A percentile compares a stretch with the other conserved stretches of the same genome.
These are phyloP conservation scores for Pyrenula massariospora DNA, from an alignment of 495 filamentous ascomycete species.

Conservation along the genomic window DNA sequence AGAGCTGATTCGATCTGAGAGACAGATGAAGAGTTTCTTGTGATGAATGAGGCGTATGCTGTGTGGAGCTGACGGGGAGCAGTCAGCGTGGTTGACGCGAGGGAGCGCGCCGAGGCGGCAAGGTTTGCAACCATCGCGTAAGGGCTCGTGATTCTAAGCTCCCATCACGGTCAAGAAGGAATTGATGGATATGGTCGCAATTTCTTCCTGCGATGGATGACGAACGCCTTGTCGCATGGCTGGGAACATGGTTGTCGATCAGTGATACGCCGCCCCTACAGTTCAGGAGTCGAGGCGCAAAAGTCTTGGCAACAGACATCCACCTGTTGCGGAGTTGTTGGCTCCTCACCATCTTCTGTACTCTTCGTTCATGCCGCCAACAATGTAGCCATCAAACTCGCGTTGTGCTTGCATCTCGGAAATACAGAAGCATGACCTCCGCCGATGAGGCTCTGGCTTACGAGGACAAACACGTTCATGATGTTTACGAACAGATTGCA, in stretches of 20 bases:
- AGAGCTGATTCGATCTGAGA: constrained; percentile 87
- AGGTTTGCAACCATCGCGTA: neutral
- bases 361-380: neutral
- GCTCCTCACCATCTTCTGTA: neutral
- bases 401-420: too few species aligned
- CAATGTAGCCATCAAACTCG: neutral
- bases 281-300: neutral
- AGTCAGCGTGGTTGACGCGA: neutral
- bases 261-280: neutral
- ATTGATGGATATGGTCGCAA: too few species aligned
- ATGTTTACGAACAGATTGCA: constrained; percentile 90
- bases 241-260: neutral
- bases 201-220: neutral
- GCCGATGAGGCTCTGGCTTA: constrained; percentile 36
- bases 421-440: neutral
- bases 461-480: constrained; percentile 79
- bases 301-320: neutral
- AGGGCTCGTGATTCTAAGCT: too few species aligned
- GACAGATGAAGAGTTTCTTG: constrained; percentile 83
- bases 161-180: too few species aligned
- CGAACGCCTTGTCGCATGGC: neutral
- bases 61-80: neutral
- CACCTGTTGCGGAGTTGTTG: neutral
- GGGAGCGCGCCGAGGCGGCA: neutral
- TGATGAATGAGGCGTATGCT: constrained; percentile 78